phyloP scores from a whole-genome alignment of 208 protist genomes.

The Acanthamoeba polyphaga region DNA sequence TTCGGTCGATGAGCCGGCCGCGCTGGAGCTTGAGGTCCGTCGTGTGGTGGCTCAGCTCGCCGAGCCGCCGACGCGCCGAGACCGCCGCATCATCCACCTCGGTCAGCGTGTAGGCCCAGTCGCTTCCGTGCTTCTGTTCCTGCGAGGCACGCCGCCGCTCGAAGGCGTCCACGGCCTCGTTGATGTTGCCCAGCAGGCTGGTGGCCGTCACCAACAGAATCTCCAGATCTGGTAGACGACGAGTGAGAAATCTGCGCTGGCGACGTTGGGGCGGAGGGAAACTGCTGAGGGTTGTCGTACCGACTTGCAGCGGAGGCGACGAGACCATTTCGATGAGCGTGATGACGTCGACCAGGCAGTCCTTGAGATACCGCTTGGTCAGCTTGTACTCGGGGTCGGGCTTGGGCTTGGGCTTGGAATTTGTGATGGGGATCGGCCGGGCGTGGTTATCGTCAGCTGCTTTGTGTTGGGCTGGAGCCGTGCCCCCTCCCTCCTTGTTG shows the following conservation, averaged over 20 bases:
- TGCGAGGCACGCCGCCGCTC: not conserved
- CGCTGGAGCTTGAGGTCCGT: not conserved
- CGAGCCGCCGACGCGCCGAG: not conserved
- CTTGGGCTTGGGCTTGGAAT: not conserved
- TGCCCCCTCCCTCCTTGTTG: not conserved
- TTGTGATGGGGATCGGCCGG: too few relatives aligned
- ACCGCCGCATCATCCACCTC: not conserved
- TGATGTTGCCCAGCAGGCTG: not conserved
- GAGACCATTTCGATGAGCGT: not conserved
- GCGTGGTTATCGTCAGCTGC: not conserved
- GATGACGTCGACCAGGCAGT: not conserved
- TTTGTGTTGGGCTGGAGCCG: not conserved
- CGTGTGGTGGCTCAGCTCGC: not conserved
- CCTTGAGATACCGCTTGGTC: not conserved
- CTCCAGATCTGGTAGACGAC: not conserved
- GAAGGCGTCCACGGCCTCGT: not conserved
- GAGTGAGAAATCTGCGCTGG: not conserved
- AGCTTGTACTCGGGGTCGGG: not conserved
- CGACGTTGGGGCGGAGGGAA: not conserved
- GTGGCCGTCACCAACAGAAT: not conserved
- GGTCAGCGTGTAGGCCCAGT: not conserved
- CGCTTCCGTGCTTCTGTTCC: not conserved
- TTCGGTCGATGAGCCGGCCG: not conserved
- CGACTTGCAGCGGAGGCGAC: not conserved
- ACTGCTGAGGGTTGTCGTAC: not conserved